Base-by-base conservation (phyloP, 2,329 filamentous ascomycete genomes). In the Fusarium graminum region DNA sequence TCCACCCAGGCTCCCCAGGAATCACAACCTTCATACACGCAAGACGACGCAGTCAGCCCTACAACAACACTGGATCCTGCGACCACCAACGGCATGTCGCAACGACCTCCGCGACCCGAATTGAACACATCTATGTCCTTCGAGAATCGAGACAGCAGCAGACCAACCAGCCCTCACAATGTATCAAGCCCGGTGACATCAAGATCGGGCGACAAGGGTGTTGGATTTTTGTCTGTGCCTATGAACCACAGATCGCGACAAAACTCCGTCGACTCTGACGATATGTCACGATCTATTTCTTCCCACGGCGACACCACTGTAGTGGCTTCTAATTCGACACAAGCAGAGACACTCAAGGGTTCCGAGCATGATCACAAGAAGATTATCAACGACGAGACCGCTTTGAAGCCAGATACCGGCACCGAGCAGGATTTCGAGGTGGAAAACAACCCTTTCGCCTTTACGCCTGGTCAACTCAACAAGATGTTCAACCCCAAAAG, bases 401-500 rank as follows among this genome's bases (percentile, higher is more conserved):
- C 92, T 0, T 80, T 97, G 63, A 87, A 84, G 47, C 91, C 93
- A 0, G 92, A 96, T 74, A 84, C 87, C 36, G 91, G 92, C 8
- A 91, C 89, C 51, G 91, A 94, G 75, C 83, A 80, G 17, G 92
- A 94, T 64, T 97, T 96, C 71, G 72, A 86, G 14, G 88, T 94
- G 12, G 84, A 90, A 7, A 83, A 93, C 75, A 97, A 95, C 75
- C 90, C 90, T 1, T 97, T 97, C 73, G 93, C 92, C 16, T 97
- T 93, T 75, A 88, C 89, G 3, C 91, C 91, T 4, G 93, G 94
- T 14, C 90, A 96, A 74, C 83, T 97, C 65, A 90, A 89, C 72
- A 97, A 97, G 78, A 86, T 97, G 80, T 88, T 94, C 63, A 95
- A 96, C 74, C 94, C 94, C 5, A 97, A 97, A 81, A 96, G 88